These are phyloP conservation scores for Saccharomycopsis selenospora DNA, from an alignment of 805 yeast species.

Conservation along the genomic window DNA sequence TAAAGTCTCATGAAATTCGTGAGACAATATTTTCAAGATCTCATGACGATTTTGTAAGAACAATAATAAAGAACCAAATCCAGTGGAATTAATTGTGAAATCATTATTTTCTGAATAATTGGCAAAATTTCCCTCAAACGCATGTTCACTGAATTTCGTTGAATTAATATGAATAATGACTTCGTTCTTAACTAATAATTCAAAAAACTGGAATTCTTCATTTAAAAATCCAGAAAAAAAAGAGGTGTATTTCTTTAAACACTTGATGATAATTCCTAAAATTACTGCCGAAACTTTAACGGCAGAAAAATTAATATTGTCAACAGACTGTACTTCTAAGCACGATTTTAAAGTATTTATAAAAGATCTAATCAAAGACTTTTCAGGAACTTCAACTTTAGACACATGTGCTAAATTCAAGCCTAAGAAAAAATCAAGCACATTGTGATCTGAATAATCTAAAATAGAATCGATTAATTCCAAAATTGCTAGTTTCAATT, in stretches of 20 bases:
- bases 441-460: conserved; percentile 31
- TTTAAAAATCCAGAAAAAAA: too few relatives aligned
- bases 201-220: background rate
- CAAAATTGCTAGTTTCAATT: conserved; percentile 50
- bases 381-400: conserved; percentile 33
- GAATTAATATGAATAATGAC: background rate
- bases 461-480: conserved; percentile 49
- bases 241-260: conserved; percentile 31
- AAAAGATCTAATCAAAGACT: conserved; percentile 53
- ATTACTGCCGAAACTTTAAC: conserved; percentile 50
- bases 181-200: background rate
- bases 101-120: conserved; percentile 14
- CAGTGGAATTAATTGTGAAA: conserved; percentile 22
- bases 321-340: conserved; percentile 11
- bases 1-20: conserved; percentile 61
- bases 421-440: conserved; percentile 64
- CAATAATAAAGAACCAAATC: conserved; percentile 47
- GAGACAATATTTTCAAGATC: conserved; percentile 56
- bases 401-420: conserved; percentile 61
- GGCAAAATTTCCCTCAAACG: conserved; percentile 4
- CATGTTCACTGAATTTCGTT: conserved; percentile 5
- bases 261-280: conserved; percentile 54
- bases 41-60: conserved; percentile 43
- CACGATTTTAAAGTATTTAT: conserved; percentile 43
- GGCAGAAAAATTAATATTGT: conserved; percentile 44